phyloP scores from a whole-genome alignment of 2,329 filamentous ascomycete species.

The Colletotrichum higginsianum region DNA sequence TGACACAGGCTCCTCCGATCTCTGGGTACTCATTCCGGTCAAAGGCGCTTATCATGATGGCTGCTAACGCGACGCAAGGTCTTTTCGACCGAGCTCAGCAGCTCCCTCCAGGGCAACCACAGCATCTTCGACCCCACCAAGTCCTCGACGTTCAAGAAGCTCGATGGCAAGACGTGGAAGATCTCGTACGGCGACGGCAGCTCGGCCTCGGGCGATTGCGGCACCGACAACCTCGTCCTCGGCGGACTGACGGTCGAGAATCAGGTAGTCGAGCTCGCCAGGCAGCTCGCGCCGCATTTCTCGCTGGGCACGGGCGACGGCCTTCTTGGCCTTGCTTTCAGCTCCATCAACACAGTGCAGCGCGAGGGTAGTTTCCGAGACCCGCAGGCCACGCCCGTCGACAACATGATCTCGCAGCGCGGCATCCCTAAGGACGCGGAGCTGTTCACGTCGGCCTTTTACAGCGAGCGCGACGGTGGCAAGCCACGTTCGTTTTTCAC shows the following conservation, averaged over 20 bases:
- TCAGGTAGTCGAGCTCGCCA: constrained; percentile 78
- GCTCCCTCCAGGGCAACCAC: constrained; percentile 57
- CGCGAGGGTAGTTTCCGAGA: constrained; percentile 59
- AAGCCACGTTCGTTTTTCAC: constrained; percentile 75
- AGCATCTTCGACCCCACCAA: constrained; percentile 54
- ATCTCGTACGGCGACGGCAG: constrained; percentile 80
- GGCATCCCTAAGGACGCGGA: constrained; percentile 79
- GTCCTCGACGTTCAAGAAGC: constrained; percentile 53
- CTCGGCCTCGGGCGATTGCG: constrained; percentile 73
- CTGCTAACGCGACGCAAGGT: constrained; percentile 42
- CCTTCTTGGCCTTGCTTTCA: constrained; percentile 79
- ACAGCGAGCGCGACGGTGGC: constrained; percentile 57
- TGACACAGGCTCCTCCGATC: constrained; percentile 81
- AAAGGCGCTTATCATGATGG: constrained; percentile 53
- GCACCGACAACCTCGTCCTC: constrained; percentile 76
- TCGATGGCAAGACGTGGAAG: constrained; percentile 68
- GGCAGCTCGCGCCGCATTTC: constrained; percentile 70
- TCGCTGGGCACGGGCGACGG: constrained; percentile 72
- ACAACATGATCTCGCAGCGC: constrained; percentile 77
- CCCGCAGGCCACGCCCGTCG: constrained; percentile 80
- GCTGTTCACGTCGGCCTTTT: constrained; percentile 37
- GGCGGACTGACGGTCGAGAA: constrained; percentile 73
- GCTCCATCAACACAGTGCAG: constrained; percentile 74
- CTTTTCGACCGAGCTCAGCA: constrained; percentile 49
- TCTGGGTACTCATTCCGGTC: constrained; percentile 74